Conservation (phyloP, 768 basidiomycete genomes). For the Vishniacozyma victoriae region DNA sequence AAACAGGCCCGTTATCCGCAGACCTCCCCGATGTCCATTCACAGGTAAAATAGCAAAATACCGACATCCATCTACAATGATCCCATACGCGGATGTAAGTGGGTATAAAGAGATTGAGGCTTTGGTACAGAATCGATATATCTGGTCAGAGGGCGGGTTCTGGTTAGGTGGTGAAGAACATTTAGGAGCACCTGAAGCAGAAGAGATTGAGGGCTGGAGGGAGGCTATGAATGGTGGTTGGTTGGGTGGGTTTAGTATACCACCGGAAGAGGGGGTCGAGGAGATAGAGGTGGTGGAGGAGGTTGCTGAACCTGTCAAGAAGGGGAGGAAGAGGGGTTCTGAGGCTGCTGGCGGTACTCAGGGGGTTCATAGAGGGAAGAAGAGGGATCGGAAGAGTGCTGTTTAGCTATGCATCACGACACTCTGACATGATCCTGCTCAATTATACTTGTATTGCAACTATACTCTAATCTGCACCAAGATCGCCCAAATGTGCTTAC, state of each 20-base stretch:
- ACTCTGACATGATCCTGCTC: too few relatives aligned
- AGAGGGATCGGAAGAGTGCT: too few relatives aligned
- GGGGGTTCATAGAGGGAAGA: too few relatives aligned
- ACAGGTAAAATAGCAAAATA: constrained; percentile 75
- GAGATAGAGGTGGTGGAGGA: neutral
- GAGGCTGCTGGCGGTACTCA: too few relatives aligned
- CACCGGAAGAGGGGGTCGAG: constrained; percentile 1
- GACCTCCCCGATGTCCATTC: constrained; percentile 63
- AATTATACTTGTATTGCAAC: too few relatives aligned
- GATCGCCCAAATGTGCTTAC: too few relatives aligned
- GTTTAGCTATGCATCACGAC: too few relatives aligned
- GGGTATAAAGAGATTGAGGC: constrained; percentile 63
- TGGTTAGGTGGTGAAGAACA: constrained; percentile 40
- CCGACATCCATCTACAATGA: constrained; percentile 68
- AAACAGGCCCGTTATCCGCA: constrained; percentile 50
- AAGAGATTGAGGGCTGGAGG: constrained; percentile 31
- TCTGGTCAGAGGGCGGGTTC: constrained; percentile 53
- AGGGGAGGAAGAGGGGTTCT: neutral
- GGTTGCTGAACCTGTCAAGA: neutral
- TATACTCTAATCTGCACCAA: too few relatives aligned
- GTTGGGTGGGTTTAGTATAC: constrained; percentile 19
- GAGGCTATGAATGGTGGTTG: constrained; percentile 34
- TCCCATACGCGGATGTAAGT: constrained; percentile 66
- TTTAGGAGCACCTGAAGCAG: constrained; percentile 32
- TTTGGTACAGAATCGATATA: constrained; percentile 62